phyloP scores from a whole-genome alignment of 352 stramenopile genomes.

The Phytophthora nicotianae region DNA sequence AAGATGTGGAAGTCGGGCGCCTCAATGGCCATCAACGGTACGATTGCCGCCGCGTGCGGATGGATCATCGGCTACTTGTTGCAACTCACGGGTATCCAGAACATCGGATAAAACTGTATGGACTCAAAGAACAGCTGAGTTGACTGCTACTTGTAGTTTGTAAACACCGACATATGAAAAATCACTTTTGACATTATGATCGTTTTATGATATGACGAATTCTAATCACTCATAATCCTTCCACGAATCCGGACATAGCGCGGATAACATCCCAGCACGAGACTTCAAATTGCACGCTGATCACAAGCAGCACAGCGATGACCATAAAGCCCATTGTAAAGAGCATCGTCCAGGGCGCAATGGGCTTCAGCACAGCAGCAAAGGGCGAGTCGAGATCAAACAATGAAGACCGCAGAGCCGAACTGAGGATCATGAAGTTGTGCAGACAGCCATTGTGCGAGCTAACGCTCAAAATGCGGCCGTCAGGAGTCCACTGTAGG shows the following conservation, averaged over 20 bases:
- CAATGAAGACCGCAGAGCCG: slow-evolving; percentile 59
- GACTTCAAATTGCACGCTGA: slow-evolving; percentile 56
- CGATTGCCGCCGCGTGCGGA: slow-evolving; percentile 68
- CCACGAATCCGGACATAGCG: slow-evolving; percentile 68
- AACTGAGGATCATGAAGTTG: slow-evolving; percentile 89
- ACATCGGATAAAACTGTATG: slow-evolving; percentile 49
- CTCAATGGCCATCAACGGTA: slow-evolving; percentile 85
- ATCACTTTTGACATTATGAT: not conserved
- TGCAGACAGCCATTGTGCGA: slow-evolving; percentile 86
- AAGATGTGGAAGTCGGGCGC: slow-evolving; percentile 67
- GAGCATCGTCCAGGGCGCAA: slow-evolving; percentile 64
- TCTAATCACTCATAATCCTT: slow-evolving; percentile 34
- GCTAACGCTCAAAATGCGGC: slow-evolving; percentile 90
- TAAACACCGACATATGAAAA: slow-evolving; percentile 12
- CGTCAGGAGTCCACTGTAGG: slow-evolving; percentile 88
- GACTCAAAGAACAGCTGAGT: slow-evolving; percentile 1
- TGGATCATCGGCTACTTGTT: slow-evolving; percentile 87
- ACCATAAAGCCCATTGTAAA: slow-evolving; percentile 67
- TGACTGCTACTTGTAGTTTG: slow-evolving; percentile 24
- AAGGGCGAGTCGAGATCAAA: slow-evolving; percentile 67
- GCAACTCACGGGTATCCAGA: slow-evolving; percentile 80
- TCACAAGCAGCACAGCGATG: slow-evolving; percentile 46
- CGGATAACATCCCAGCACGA: slow-evolving; percentile 59
- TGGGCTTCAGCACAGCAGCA: slow-evolving; percentile 62
- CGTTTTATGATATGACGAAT: not conserved